Base-by-base conservation (phyloP, 306 rosid genomes). In the Geum urbanum region DNA sequence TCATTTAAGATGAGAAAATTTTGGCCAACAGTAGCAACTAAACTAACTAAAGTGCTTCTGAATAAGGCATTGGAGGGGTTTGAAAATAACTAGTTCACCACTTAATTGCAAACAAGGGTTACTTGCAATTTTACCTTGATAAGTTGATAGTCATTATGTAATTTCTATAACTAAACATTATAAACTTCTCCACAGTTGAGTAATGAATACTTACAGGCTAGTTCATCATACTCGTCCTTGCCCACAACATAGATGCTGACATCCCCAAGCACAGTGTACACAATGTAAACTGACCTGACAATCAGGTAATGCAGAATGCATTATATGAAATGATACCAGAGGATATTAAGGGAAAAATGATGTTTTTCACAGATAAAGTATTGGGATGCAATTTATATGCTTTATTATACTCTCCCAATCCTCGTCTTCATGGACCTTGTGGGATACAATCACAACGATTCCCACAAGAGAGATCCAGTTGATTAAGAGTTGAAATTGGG, bases 211-310 rank as follows among this genome's bases (percentile, higher is more conserved):
- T 61, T 82, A 92, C 96, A 80, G 27, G 98, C 95, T 83, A 92
- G 92, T 81, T 89, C 98, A 69, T 89, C 96, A 40, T 87, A 88
- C 78, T 83, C 96, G 3, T 92, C 98, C 86, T 92, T 92, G 64
- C 98, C 98, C 72, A 88, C 94, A 49, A 88, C 78, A 64, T 79
- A 92, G 75, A 92, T 86, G 75, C 91, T 86, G 82, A 92, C 97
- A 82, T 92, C 97, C 24, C 98, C 98, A 43, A 92, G 94, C 64
- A 88, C 89, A 4, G 96, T 90, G 88, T 88, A 92, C 45, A 92
- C 98, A 64, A 90, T 84, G 81, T 90, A 90, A 45, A 92, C 98
- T 50, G 98, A 92, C 89, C 98, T 92, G 97, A 72, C 12, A 78
- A 40, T 59, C 37, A 40, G 6, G 63, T 22, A 22, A 57, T 27